These are phyloP conservation scores for Calendula officinalis DNA, from an alignment of 129 eudicot genomes.

Conservation along the genomic window DNA sequence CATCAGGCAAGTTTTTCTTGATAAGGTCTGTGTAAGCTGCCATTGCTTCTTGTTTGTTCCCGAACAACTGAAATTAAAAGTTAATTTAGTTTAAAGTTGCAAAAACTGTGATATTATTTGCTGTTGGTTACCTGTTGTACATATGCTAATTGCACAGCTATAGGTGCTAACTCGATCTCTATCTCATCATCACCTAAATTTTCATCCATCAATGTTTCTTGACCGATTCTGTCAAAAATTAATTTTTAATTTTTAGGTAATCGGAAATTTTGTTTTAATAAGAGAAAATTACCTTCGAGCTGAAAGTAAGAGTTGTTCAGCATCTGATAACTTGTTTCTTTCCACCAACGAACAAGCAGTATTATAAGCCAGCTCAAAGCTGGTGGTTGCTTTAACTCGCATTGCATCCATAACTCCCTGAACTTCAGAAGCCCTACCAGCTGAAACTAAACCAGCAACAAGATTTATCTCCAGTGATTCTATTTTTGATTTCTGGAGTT, in stretches of 20 bases:
- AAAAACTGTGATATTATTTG: neutral
- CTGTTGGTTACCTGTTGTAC: slow-evolving; percentile 72
- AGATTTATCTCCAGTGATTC: slow-evolving; percentile 68
- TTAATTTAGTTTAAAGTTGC: neutral
- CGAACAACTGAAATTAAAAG: slow-evolving; percentile 52
- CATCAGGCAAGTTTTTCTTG: slow-evolving; percentile 75
- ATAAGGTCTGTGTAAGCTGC: slow-evolving; percentile 55
- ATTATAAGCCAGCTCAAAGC: slow-evolving; percentile 82
- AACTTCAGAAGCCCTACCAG: slow-evolving; percentile 84
- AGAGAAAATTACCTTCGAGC: slow-evolving; percentile 61
- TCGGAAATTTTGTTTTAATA: slow-evolving; percentile 2
- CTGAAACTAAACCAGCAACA: slow-evolving; percentile 86
- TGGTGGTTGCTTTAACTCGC: slow-evolving; percentile 74
- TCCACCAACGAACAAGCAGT: slow-evolving; percentile 79
- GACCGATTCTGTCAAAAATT: slow-evolving; percentile 68
- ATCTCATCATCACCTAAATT: slow-evolving; percentile 68
- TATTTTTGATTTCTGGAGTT: slow-evolving; percentile 70
- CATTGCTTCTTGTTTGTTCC: slow-evolving; percentile 68
- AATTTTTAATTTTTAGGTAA: slow-evolving; percentile 7
- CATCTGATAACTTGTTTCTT: slow-evolving; percentile 63
- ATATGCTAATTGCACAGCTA: slow-evolving; percentile 84
- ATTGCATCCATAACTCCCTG: slow-evolving; percentile 59
- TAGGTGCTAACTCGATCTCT: slow-evolving; percentile 82
- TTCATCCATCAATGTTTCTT: slow-evolving; percentile 87
- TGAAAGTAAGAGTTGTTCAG: slow-evolving; percentile 82